Evolutionary conservation across 1,284 basidiomycete species (phyloP).

Genomic region (Microbotryum violaceum): DNA sequence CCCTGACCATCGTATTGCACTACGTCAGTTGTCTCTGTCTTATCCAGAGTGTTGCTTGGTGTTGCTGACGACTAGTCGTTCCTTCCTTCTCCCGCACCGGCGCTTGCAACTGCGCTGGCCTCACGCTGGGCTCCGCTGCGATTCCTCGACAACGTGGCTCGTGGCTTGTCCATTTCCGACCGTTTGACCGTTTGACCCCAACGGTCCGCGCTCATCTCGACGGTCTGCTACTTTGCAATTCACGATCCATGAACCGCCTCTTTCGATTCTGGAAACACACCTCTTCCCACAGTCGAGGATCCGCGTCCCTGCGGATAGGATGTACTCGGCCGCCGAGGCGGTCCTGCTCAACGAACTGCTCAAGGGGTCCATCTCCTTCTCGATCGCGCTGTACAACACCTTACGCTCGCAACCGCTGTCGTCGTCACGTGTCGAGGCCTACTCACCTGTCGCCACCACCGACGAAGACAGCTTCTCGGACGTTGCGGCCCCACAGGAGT

Average conservation of each 20-base stretch:
- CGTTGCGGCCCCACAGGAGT: not conserved
- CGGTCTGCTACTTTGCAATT: not conserved
- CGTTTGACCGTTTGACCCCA: not conserved
- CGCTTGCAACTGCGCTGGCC: not conserved
- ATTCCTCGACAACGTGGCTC: not conserved
- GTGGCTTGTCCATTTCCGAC: not conserved
- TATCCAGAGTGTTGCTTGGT: not conserved
- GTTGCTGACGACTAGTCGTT: not conserved
- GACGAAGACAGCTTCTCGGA: slow-evolving; percentile 3
- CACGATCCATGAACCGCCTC: not conserved
- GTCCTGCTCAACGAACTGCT: slow-evolving; percentile 88
- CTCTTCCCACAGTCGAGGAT: slow-evolving; percentile 37
- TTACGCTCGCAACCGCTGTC: slow-evolving; percentile 2
- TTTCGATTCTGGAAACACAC: not conserved
- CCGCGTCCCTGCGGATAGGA: slow-evolving; percentile 34
- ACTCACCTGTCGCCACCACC: slow-evolving; percentile 4
- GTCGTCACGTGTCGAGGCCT: not conserved
- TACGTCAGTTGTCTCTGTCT: slow-evolving; percentile 44
- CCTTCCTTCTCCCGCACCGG: no score
- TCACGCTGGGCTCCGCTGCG: not conserved
- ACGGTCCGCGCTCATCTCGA: not conserved
- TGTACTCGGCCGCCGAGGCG: slow-evolving; percentile 84
- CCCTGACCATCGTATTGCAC: slow-evolving; percentile 85
- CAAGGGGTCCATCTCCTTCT: slow-evolving; percentile 77
- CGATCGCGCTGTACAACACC: slow-evolving; percentile 50